Evolutionary conservation across 2,329 filamentous ascomycete genomes (phyloP), one percentile per base, ranked within the genome.

Genomic region (Aureobasidium sp.): DNA sequence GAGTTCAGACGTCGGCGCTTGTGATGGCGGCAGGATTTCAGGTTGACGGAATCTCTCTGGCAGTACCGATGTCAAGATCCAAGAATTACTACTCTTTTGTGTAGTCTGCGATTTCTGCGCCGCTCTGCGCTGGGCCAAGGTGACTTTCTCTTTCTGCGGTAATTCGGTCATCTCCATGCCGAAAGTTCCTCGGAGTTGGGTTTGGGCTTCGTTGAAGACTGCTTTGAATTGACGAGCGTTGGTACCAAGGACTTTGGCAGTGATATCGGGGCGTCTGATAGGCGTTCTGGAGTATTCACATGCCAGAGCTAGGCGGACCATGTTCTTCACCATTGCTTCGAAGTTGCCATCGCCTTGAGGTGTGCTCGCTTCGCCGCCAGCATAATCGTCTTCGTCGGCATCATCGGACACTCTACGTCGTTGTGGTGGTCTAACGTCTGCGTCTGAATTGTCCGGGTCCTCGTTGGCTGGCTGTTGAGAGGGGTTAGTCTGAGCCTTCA

Each of bases 141-240:
- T 91, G 53, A 89, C 82, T 73, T 91, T 95, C 69, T 97, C 93
- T 69, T 83, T 84, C 1, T 82, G 79, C 0, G 94, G 91, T 54
- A 97, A 79, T 75, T 97, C 92, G 4, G 85, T 81, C 80, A 99
- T 83, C 72, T 92, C 83, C 91, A 97, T 96, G n/a, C 94, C 94
- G 75, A 96, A 97, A 1, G 86, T 81, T 2, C 77, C 76, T 51
- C 81, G 79, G 41, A 99, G 77, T 66, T 89, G 83, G 37, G 78
- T 75, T 72, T 99, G 93, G 45, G 93, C 90, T 44, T 82, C 78
- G 0, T 83, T 82, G 69, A 96, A 97, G 3, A 97, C 85, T 13
- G 76, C 73, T 71, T 85, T 91, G 73, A 97, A 97, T 39, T 85
- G 78, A 36, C 87, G 81, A 7, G 84, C 77, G 49, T 85, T 81